These are phyloP conservation scores for Blepharisma stoltei DNA, from an alignment of 73 alveolate genomes.

Conservation along the genomic window DNA sequence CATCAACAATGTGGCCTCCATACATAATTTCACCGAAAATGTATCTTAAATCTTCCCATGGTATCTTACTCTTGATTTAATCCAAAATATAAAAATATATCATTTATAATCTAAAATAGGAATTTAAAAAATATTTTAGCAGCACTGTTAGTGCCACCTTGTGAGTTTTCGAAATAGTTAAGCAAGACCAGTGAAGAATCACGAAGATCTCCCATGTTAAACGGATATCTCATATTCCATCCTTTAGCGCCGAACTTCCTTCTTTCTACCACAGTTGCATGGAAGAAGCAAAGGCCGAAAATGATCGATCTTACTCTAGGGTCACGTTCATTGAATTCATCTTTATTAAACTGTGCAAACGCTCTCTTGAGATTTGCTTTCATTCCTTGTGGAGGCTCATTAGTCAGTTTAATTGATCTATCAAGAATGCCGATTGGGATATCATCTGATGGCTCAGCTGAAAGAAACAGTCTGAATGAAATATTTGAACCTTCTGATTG, in stretches of 20 bases:
- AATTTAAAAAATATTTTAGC: no score
- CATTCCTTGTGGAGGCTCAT: constrained; percentile 99
- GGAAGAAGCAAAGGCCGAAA: constrained; percentile 99
- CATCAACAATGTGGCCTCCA: constrained; percentile 99
- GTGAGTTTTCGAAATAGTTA: constrained; percentile 49
- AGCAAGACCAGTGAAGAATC: constrained; percentile 95
- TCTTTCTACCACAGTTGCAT: constrained; percentile 99
- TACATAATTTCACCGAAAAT: constrained; percentile 99
- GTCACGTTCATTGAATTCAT: constrained; percentile 98
- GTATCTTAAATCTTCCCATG: constrained; percentile 75
- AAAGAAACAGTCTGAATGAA: constrained; percentile 93
- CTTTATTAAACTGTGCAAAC: constrained; percentile 97
- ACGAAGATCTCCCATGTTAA: constrained; percentile 98
- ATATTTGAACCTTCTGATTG: constrained; percentile 96
- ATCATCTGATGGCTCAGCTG: constrained; percentile 81
- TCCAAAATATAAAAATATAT: no score
- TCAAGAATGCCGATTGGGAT: constrained; percentile 99
- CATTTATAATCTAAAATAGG: no score
- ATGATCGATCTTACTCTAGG: constrained; percentile 91
- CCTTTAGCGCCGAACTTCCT: constrained; percentile 99
- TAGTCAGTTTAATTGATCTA: constrained; percentile 98
- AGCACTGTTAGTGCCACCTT: constrained; percentile 40
- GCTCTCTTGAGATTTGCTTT: constrained; percentile 99
- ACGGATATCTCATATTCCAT: constrained; percentile 99
- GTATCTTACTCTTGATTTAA: no score